phyloP scores from a whole-genome alignment of 805 yeast genomes.

The Sporopachydermia quercuum region DNA sequence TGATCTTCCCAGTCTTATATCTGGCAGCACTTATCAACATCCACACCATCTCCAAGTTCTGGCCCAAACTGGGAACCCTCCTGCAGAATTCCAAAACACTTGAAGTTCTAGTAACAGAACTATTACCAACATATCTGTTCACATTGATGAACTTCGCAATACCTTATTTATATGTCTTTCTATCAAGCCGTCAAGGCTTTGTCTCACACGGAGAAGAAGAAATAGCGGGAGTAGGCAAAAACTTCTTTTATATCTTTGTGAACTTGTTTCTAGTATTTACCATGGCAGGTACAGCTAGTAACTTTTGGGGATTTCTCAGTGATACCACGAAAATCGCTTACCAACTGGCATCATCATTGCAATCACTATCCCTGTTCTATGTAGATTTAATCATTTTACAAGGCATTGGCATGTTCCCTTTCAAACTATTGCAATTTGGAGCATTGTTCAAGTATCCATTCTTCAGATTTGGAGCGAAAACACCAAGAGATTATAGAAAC shows the following conservation, averaged over 20 bases:
- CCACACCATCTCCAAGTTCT: constrained; percentile 61
- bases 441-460: constrained; percentile 62
- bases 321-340: constrained; percentile 85
- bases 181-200: constrained; percentile 75
- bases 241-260: constrained; percentile 88
- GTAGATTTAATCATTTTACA: constrained; percentile 75
- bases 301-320: constrained; percentile 62
- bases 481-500: constrained; percentile 69
- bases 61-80: constrained; percentile 69
- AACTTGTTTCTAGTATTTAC: constrained; percentile 90
- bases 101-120: constrained; percentile 67
- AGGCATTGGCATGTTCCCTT: constrained; percentile 84
- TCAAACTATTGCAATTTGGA: constrained; percentile 70
- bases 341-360: constrained; percentile 69
- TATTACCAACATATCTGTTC: constrained; percentile 83
- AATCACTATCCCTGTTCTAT: constrained; percentile 72
- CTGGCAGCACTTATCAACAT: constrained; percentile 70
- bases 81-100: constrained; percentile 56
- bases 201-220: constrained; percentile 91
- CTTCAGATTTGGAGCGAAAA: constrained; percentile 46
- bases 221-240: constrained; percentile 75
- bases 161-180: constrained; percentile 76
- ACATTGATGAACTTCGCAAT: constrained; percentile 69
- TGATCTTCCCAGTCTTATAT: constrained; percentile 73
- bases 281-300: constrained; percentile 81